Conservation (phyloP, 495 filamentous ascomycete species). For the Podospora sp. region DNA sequence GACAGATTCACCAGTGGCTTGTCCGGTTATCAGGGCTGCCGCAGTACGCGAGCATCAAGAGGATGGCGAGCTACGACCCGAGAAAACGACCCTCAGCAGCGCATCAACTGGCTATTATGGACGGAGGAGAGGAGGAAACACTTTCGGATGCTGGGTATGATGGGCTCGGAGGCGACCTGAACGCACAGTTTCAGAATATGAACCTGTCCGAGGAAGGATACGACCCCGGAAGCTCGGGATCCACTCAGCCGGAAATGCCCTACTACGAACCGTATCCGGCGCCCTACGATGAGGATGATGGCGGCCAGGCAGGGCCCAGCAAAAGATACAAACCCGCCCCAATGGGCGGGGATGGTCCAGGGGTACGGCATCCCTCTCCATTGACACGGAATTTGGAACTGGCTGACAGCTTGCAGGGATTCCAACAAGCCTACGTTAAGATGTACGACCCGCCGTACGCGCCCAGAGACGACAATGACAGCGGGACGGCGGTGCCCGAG, state of each 20-base stretch:
- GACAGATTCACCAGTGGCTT: constrained; percentile 29
- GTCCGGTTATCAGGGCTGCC: constrained; percentile 11
- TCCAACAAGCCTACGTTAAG: constrained; percentile 21
- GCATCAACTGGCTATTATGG: constrained; percentile 27
- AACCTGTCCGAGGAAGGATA: constrained; percentile 15
- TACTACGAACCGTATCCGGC: constrained; percentile 34
- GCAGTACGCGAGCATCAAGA: constrained; percentile 23
- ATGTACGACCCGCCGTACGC: constrained; percentile 21
- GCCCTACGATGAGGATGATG: constrained; percentile 2
- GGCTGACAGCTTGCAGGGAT: background rate
- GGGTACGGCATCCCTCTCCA: constrained; percentile 15
- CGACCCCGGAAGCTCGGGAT: constrained; percentile 13
- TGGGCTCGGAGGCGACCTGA: constrained; percentile 5
- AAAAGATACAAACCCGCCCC: constrained; percentile 19
- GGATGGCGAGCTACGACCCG: constrained; percentile 31
- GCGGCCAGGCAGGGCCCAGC: constrained; percentile 3
- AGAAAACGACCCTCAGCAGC: constrained; percentile 27
- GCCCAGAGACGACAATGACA: constrained; percentile 20
- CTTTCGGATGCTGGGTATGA: constrained; percentile 1
- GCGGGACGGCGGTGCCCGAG: constrained; percentile 23
- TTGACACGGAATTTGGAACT: background rate
- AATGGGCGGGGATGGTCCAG: constrained; percentile 1
- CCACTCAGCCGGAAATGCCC: constrained; percentile 22
- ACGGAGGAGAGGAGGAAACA: constrained; percentile 1
- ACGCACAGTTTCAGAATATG: constrained; percentile 19